These are phyloP conservation scores for Diaporthe australafricana DNA, from an alignment of 2,329 filamentous ascomycete genomes.

Conservation along the genomic window DNA sequence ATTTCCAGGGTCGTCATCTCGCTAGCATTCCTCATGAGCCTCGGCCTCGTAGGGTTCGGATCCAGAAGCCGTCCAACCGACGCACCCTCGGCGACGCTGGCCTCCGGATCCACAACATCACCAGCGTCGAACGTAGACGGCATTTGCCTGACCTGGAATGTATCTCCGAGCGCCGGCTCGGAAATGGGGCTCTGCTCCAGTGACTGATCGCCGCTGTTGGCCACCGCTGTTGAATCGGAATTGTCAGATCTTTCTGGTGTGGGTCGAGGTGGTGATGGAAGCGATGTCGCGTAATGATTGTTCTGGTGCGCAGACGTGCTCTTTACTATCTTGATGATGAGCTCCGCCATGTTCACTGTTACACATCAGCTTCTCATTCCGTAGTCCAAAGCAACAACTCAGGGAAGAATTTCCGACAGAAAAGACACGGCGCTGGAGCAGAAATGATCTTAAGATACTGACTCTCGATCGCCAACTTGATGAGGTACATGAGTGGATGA, in stretches of 20 bases:
- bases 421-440: background rate
- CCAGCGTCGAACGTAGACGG: conserved; percentile 7
- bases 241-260: background rate
- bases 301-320: conserved; percentile 13
- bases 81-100: conserved; percentile 16
- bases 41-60: background rate
- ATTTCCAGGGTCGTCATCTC: conserved; percentile 32
- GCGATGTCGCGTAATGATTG: conserved; percentile 1
- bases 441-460: background rate
- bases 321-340: conserved; percentile 55
- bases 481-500: conserved; percentile 58
- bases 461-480: conserved; percentile 62
- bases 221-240: background rate
- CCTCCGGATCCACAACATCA: conserved; percentile 9
- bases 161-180: background rate
- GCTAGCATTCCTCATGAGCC: conserved; percentile 27
- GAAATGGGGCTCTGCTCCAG: background rate
- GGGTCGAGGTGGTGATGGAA: background rate
- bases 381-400: no score
- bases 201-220: background rate
- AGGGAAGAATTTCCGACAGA: no score
- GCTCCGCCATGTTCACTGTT: conserved; percentile 59
- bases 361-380: background rate
- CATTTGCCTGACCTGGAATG: background rate
- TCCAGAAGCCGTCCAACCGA: background rate